Evolutionary conservation across 2,329 filamentous ascomycete genomes (phyloP), one percentile per base, ranked within the genome.

Genomic region (Fusarium phyllophilum): DNA sequence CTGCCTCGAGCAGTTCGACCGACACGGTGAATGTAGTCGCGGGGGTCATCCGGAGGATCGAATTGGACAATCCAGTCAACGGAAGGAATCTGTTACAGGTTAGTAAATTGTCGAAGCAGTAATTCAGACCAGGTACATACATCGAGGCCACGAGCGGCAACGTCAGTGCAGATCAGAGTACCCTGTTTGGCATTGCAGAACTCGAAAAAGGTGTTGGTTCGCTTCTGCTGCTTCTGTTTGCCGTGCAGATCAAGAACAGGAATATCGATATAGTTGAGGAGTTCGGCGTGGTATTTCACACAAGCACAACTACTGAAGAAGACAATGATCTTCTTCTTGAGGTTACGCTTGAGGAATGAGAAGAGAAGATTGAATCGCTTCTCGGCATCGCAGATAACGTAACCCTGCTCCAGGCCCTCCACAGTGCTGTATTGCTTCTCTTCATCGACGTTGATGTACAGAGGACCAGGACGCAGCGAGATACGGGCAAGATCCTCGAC

Each of bases 141-240:
- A 88, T 98, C 96, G 55, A 99, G 89, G 41, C 96, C 96, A 86
- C 96, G 89, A 7, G 96, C 96, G 51, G 96, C 96, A 73, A 99
- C 96, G 79, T 99, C 96, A 1, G 96, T 99, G 85, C 95, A 98
- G 77, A 99, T 96, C 61, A 99, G 84, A 2, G 94, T 97, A 31
- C 96, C 96, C 75, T 93, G 90, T 75, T 91, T 91, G 24, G 95
- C 87, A 72, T 89, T 89, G 82, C 86, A 88, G 82, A 99, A 99
- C 82, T 98, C 96, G 83, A 98, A 99, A 83, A 99, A 99, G 2
- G 95, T 97, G 81, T 97, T 97, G 31, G 96, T 99, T n/a, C 96
- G 93, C 83, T 97, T 97, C 84, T 98, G 95, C 84, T 99, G 96
- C 85, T 99, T 99, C 84, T 97, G 94, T 85, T 99, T 98, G 76